Percentiles rank a stretch among this genome's conserved stretches.
Evolutionary conservation across 2,329 filamentous ascomycete genomes (phyloP).

Genomic region (Nemania sp.): DNA sequence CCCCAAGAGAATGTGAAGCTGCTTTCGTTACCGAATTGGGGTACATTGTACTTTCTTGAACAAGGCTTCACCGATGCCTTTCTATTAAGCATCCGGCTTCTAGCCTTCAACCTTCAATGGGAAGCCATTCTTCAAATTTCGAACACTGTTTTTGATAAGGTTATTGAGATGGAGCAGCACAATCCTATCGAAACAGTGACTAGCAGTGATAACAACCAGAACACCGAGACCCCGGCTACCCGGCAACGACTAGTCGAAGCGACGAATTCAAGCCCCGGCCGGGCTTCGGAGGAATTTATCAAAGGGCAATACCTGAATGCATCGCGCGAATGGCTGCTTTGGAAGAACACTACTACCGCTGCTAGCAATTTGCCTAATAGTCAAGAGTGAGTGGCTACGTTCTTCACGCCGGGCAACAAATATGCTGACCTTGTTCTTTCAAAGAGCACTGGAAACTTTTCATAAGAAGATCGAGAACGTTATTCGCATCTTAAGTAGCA

Average conservation of each 20-base stretch:
- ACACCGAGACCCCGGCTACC: neutral
- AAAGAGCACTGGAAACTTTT: constrained; percentile 4
- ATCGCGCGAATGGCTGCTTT: constrained; percentile 6
- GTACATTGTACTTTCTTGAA: constrained; percentile 32
- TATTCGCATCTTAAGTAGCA: neutral
- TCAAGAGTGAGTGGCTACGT: constrained; percentile 8
- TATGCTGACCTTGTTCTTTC: constrained; percentile 3
- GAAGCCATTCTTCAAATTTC: constrained; percentile 29
- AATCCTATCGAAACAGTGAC: constrained; percentile 20
- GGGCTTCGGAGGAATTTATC: neutral
- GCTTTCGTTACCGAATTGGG: constrained; percentile 27
- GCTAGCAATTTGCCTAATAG: neutral
- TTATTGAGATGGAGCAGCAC: constrained; percentile 20
- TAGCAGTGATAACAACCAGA: neutral
- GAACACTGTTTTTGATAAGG: constrained; percentile 30
- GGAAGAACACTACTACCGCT: neutral
- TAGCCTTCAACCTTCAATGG: constrained; percentile 26
- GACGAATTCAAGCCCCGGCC: neutral
- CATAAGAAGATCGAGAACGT: constrained; percentile 8
- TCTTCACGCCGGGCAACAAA: neutral
- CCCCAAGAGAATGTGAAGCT: constrained; percentile 30
- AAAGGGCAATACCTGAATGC: neutral
- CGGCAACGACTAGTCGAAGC: neutral
- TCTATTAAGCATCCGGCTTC: constrained; percentile 23
- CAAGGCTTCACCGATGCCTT: constrained; percentile 30